Conservation (phyloP, 2,329 filamentous ascomycete genomes). For the Neopestalotiopsis clavispora region DNA sequence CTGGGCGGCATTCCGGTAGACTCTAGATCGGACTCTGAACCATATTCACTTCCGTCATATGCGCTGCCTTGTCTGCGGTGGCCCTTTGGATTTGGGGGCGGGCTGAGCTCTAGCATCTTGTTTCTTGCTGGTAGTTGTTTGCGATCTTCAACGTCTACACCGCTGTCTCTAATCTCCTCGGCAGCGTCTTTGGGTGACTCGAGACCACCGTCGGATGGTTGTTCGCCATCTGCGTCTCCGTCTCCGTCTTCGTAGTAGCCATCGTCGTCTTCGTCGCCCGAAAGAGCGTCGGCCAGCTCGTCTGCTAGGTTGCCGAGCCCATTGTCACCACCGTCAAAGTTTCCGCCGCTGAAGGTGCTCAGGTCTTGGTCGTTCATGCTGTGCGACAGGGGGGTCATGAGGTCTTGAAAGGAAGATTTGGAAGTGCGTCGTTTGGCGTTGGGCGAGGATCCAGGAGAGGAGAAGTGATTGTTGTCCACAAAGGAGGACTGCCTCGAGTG, state of each 20-base stretch:
- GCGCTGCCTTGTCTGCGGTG: constrained; percentile 61
- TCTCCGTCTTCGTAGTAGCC: constrained; percentile 54
- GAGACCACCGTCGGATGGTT: constrained; percentile 43
- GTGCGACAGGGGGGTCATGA: constrained; percentile 51
- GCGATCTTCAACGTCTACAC: constrained; percentile 44
- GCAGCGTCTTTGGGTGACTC: constrained; percentile 33
- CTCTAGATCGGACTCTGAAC: constrained; percentile 73
- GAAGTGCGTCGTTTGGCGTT: constrained; percentile 50
- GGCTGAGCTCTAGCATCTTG: constrained; percentile 46
- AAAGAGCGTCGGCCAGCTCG: constrained; percentile 77
- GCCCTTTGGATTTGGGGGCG: constrained; percentile 49
- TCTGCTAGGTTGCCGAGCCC: constrained; percentile 80
- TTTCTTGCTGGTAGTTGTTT: constrained; percentile 28
- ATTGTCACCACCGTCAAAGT: constrained; percentile 48
- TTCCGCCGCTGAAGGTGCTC: constrained; percentile 47
- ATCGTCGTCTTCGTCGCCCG: constrained; percentile 68
- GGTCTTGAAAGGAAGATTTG: constrained; percentile 56
- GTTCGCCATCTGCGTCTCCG: constrained; percentile 39
- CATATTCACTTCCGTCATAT: constrained; percentile 78
- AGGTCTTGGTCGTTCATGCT: constrained; percentile 55
- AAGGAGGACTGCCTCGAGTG: constrained; percentile 64
- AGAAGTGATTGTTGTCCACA: constrained; percentile 48
- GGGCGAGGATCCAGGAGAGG: constrained; percentile 49
- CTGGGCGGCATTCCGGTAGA: constrained; percentile 69
- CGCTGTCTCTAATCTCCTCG: constrained; percentile 44